These are phyloP conservation scores for Penicillium janthinellum DNA, from an alignment of 2,329 filamentous ascomycete species.

Conservation along the genomic window DNA sequence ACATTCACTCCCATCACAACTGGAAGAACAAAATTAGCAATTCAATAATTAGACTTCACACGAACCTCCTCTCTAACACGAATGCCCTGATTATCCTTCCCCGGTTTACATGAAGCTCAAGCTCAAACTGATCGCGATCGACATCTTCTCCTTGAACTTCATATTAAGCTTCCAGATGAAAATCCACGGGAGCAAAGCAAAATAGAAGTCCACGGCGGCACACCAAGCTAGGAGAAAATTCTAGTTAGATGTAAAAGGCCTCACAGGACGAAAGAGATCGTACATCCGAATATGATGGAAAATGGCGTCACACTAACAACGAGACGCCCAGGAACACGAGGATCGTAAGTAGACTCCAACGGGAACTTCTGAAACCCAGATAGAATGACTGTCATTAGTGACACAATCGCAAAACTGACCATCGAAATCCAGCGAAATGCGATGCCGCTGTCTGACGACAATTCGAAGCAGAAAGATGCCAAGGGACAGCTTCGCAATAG, in stretches of 20 bases:
- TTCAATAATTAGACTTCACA: constrained; percentile 2
- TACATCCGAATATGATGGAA: constrained; percentile 22
- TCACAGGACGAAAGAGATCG: not conserved
- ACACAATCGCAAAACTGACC: constrained; percentile 27
- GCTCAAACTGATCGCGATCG: constrained; percentile 41
- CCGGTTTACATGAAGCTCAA: constrained; percentile 35
- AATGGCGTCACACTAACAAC: constrained; percentile 15
- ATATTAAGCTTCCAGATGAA: constrained; percentile 42
- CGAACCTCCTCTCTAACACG: constrained; percentile 8
- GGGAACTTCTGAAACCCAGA: constrained; percentile 21
- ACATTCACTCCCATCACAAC: no score
- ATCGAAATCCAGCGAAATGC: constrained; percentile 33
- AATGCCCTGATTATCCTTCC: not conserved
- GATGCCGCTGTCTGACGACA: constrained; percentile 39
- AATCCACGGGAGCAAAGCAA: constrained; percentile 43
- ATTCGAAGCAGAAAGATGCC: constrained; percentile 45
- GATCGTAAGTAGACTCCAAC: constrained; percentile 19
- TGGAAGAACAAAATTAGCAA: not conserved
- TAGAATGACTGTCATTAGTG: constrained; percentile 18
- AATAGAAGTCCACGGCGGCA: constrained; percentile 38
- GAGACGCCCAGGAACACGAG: constrained; percentile 17
- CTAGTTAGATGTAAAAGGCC: no score
- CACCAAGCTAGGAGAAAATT: constrained; percentile 16
- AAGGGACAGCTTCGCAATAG: constrained; percentile 43
- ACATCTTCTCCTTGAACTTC: constrained; percentile 41